Conservation (phyloP, 805 yeast genomes). For the Candida boleticola region DNA sequence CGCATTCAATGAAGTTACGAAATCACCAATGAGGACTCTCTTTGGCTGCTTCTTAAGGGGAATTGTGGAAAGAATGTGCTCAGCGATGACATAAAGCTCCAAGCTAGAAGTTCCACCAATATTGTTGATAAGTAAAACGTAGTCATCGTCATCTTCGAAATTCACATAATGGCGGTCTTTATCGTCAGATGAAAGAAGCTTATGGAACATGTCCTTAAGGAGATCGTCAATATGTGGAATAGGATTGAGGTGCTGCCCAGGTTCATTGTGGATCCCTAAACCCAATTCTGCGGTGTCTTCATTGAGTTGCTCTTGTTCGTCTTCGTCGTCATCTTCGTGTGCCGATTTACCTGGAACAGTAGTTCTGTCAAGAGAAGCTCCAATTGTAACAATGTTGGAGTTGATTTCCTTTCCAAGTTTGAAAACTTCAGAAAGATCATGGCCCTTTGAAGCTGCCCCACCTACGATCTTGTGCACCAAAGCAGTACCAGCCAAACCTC, state of each 20-base stretch:
- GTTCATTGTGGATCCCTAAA: slow-evolving; percentile 95
- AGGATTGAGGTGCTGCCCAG: slow-evolving; percentile 64
- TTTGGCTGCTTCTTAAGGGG: slow-evolving; percentile 58
- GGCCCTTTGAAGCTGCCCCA: slow-evolving; percentile 51
- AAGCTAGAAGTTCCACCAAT: slow-evolving; percentile 86
- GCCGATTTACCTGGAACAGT: slow-evolving; percentile 74
- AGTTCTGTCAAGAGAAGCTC: slow-evolving; percentile 86
- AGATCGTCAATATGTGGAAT: slow-evolving; percentile 71
- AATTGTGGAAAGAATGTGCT: slow-evolving; percentile 53
- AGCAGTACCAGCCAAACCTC: slow-evolving; percentile 92
- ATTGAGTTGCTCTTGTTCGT: neutral
- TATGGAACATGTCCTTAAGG: slow-evolving; percentile 54
- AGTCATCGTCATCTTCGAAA: slow-evolving; percentile 62
- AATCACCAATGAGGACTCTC: slow-evolving; percentile 70
- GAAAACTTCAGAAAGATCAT: slow-evolving; percentile 49
- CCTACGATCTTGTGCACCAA: slow-evolving; percentile 85
- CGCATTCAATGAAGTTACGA: slow-evolving; percentile 87
- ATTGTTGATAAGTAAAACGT: slow-evolving; percentile 73
- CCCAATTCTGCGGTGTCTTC: slow-evolving; percentile 61
- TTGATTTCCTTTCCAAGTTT: slow-evolving; percentile 60
- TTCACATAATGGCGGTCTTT: slow-evolving; percentile 78
- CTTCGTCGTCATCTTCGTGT: slow-evolving; percentile 33
- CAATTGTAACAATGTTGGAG: slow-evolving; percentile 75
- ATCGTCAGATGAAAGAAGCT: slow-evolving; percentile 61
- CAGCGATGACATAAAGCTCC: slow-evolving; percentile 71